Conservation (phyloP, 352 stramenopile species). For the Phytophthora multivora region DNA sequence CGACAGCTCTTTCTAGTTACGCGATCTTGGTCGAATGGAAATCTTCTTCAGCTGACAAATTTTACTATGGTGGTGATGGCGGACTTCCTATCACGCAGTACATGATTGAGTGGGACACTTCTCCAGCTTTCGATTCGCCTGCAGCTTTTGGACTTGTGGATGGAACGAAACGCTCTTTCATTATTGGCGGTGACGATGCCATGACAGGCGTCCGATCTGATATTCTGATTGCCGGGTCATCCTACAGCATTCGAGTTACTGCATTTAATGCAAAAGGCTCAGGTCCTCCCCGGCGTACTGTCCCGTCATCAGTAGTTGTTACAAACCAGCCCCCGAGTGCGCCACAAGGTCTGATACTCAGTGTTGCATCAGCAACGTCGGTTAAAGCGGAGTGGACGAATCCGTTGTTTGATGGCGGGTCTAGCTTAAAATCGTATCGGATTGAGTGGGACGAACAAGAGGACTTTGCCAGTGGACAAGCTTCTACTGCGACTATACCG, state of each 20-base stretch:
- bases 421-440: constrained; percentile 75
- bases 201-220: constrained; percentile 90
- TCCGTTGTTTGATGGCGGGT: constrained; percentile 92
- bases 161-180: constrained; percentile 55
- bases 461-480: constrained; percentile 75
- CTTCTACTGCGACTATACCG: constrained; percentile 67
- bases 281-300: constrained; percentile 39
- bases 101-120: constrained; percentile 95
- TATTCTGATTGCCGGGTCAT: constrained; percentile 75
- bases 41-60: constrained; percentile 75
- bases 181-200: constrained; percentile 93
- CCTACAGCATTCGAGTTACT: constrained; percentile 78
- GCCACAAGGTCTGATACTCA: constrained; percentile 60
- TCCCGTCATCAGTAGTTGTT: constrained; percentile 51
- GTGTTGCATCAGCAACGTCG: constrained; percentile 66
- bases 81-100: constrained; percentile 94
- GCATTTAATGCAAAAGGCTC: constrained; percentile 82
- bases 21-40: constrained; percentile 93
- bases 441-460: constrained; percentile 86
- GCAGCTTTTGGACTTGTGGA: constrained; percentile 67
- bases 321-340: constrained; percentile 67
- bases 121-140: constrained; percentile 89
- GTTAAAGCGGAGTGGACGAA: constrained; percentile 88
- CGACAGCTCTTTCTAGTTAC: constrained; percentile 85
- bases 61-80: constrained; percentile 91